These are phyloP conservation scores for Clonostachys rosea DNA, from an alignment of 2,329 filamentous ascomycete genomes.

Conservation along the genomic window DNA sequence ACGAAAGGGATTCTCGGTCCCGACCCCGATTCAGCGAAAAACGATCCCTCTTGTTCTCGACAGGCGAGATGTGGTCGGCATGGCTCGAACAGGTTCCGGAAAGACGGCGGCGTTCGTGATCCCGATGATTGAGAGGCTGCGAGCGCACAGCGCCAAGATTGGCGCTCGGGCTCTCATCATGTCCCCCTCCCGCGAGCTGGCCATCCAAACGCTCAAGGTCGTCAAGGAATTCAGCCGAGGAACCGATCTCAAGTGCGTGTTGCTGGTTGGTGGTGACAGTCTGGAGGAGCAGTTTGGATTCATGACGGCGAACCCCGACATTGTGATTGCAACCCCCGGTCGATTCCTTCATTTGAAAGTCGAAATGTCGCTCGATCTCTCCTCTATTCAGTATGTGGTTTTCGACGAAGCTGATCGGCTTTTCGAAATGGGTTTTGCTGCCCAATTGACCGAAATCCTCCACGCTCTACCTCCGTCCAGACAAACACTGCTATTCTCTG, in stretches of 20 bases:
- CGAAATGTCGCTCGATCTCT: slow-evolving; percentile 91
- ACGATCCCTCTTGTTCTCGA: slow-evolving; percentile 89
- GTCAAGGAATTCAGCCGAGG: slow-evolving; percentile 90
- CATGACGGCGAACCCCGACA: slow-evolving; percentile 94
- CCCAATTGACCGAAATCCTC: slow-evolving; percentile 89
- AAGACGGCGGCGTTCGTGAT: slow-evolving; percentile 98
- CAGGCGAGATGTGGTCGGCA: slow-evolving; percentile 93
- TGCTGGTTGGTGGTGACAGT: slow-evolving; percentile 92
- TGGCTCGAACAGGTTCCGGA: slow-evolving; percentile 97
- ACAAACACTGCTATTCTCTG: slow-evolving; percentile 92
- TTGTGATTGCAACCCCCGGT: slow-evolving; percentile 94
- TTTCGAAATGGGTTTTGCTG: slow-evolving; percentile 98
- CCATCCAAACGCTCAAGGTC: slow-evolving; percentile 91
- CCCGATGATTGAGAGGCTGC: slow-evolving; percentile 93
- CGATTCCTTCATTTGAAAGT: slow-evolving; percentile 96
- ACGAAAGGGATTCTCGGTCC: slow-evolving; percentile 91
- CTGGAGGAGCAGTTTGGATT: slow-evolving; percentile 90
- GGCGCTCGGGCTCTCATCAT: slow-evolving; percentile 83
- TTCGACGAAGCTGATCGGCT: slow-evolving; percentile 96
- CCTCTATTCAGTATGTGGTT: slow-evolving; percentile 87
- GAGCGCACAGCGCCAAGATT: slow-evolving; percentile 80
- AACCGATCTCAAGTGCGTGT: slow-evolving; percentile 84
- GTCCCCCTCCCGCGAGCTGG: slow-evolving; percentile 90
- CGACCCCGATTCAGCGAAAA: slow-evolving; percentile 96
- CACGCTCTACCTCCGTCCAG: slow-evolving; percentile 78